A percentile compares a stretch with the other conserved stretches of the same genome.
Conservation (phyloP, 352 stramenopile species). For the Globisporangium alternatum region DNA sequence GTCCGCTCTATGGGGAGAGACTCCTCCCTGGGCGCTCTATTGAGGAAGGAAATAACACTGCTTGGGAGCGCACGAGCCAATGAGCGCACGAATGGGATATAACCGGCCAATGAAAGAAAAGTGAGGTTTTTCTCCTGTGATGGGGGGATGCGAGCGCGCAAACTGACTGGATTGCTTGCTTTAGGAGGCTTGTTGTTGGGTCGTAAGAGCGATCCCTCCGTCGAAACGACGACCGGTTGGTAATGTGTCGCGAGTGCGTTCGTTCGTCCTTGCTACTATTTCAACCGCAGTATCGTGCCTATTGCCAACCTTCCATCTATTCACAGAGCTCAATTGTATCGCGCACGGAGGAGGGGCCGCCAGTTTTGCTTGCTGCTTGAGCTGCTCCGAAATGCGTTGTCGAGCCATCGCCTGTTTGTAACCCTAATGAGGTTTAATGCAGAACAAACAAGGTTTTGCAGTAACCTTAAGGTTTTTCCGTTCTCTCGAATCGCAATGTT, state of each 20-base stretch:
- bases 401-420: not conserved
- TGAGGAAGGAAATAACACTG: not conserved
- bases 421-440: not conserved
- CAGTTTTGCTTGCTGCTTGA: not conserved
- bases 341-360: not conserved
- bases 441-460: not conserved
- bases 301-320: constrained; percentile 1
- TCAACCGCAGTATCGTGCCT: not conserved
- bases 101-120: not conserved
- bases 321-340: not conserved
- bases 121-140: not conserved
- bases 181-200: not conserved
- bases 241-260: not conserved
- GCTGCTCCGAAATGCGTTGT: not conserved
- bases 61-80: not conserved
- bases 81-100: not conserved
- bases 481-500: not conserved
- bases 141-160: not conserved
- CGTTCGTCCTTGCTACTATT: not conserved
- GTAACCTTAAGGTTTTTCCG: not conserved
- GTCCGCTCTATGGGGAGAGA: not conserved
- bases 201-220: not conserved
- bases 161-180: not conserved
- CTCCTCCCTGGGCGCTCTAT: constrained; percentile 1
- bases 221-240: not conserved